Evolutionary conservation across 1,284 basidiomycete species (phyloP).

Genomic region (Cutaneotrichosporon spelunceum): DNA sequence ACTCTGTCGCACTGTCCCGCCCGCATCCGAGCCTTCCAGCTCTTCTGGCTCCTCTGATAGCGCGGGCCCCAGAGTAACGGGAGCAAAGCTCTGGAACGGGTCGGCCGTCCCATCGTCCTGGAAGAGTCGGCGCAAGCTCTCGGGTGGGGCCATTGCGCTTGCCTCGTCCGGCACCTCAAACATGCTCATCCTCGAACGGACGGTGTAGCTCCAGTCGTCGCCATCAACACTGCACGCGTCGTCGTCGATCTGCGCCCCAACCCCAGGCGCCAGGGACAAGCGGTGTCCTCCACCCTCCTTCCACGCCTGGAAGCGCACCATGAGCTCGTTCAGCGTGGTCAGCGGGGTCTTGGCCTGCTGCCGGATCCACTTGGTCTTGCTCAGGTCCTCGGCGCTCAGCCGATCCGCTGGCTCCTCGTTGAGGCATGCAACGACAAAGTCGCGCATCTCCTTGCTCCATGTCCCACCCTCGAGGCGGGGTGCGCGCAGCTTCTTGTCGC

Average conservation of each 20-base stretch:
- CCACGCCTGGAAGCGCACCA: constrained; percentile 72
- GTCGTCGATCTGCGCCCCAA: constrained; percentile 48
- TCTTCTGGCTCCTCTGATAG: constrained; percentile 1
- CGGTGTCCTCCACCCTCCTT: constrained; percentile 74
- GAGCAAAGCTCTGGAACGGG: constrained; percentile 42
- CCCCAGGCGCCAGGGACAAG: constrained; percentile 64
- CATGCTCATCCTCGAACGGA: constrained; percentile 44
- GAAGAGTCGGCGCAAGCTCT: constrained; percentile 50
- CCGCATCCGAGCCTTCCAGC: constrained; percentile 13
- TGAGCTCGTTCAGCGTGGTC: constrained; percentile 75
- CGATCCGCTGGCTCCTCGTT: constrained; percentile 79
- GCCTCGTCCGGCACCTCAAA: constrained; percentile 33
- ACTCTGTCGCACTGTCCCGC: constrained; percentile 19
- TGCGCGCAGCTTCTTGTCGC: constrained; percentile 60
- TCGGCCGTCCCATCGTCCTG: constrained; percentile 48
- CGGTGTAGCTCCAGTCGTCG: constrained; percentile 52
- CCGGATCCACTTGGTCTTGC: constrained; percentile 92
- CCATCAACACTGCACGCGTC: constrained; percentile 35
- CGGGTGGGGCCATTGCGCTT: constrained; percentile 31
- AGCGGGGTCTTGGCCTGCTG: constrained; percentile 66
- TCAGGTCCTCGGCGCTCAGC: constrained; percentile 81
- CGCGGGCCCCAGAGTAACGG: neutral
- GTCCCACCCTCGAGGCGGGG: constrained; percentile 76
- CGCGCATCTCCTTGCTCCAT: constrained; percentile 76
- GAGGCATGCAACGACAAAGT: constrained; percentile 82